Base-by-base conservation (phyloP, 345 rosid genomes). In the Eucalyptus pumila region DNA sequence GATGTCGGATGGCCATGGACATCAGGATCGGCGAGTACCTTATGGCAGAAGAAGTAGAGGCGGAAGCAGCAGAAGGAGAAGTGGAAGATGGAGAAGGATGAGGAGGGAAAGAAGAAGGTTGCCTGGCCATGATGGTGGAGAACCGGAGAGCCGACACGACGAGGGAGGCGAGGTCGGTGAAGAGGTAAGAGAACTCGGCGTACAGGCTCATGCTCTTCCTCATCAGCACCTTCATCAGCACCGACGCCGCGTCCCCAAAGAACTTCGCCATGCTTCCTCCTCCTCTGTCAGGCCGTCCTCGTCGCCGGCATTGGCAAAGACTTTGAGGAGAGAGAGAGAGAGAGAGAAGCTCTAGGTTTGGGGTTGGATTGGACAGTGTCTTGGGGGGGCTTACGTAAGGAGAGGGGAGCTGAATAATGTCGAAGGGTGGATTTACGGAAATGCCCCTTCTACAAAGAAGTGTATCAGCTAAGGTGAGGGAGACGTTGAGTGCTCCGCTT, bases 131-230 rank as follows among this genome's bases (percentile, higher is more conserved):
- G 88, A 37, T 14, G 87, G 67, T 15, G 24, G 90, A 89, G 90
- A 89, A 86, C 45, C 69, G 90, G 17, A 89, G 69, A 34, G 90
- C 88, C 26, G 90, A 49, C 44, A 42, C 67, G 50, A 80, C 51
- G 10, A 89, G 23, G 42, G 90, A 86, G 9, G 80, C 85, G 69
- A 89, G 88, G 90, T 89, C 90, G 6, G 26, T 40, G 52, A 89
- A 87, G 24, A 89, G 83, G 88, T 30, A 89, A 4, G 90, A 80
- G 86, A 86, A 72, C 80, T 89, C 88, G 19, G 32, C 42, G 67
- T 11, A 89, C 86, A 86, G 86, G 86, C 65, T 62, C 17, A 89
- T 86, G 90, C 86, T 89, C 88, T 89, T 89, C 90, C 90, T 37
- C 86, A 89, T 45, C 90, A 89, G 15, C 40, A 89, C 88, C 80